These are phyloP conservation scores for Barnettozyma siamensis DNA, from an alignment of 805 yeast genomes.

Conservation along the genomic window DNA sequence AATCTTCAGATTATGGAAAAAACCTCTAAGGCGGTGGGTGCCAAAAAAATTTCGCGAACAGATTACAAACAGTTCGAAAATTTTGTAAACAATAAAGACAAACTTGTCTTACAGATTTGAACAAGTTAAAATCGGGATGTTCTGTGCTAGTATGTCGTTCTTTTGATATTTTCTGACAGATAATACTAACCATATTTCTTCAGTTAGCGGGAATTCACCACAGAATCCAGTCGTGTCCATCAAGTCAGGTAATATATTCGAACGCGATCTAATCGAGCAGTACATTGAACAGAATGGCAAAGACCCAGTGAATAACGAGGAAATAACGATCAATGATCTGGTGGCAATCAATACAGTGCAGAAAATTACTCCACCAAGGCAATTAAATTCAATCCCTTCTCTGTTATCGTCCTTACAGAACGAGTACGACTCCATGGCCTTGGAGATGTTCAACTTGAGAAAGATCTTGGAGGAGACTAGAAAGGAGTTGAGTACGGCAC, in stretches of 20 bases:
- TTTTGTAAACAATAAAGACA: neutral
- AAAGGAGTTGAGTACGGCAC: constrained; percentile 68
- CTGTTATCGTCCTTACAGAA: constrained; percentile 70
- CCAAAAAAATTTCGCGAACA: constrained; percentile 5
- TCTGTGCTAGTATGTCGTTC: constrained; percentile 9
- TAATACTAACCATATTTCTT: constrained; percentile 5
- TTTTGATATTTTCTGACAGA: neutral
- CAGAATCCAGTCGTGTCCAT: constrained; percentile 73
- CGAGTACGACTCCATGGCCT: constrained; percentile 84
- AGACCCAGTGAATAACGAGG: constrained; percentile 73
- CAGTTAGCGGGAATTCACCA: constrained; percentile 66
- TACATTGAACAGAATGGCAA: constrained; percentile 59
- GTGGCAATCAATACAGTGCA: constrained; percentile 32
- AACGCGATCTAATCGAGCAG: constrained; percentile 49
- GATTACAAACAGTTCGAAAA: neutral
- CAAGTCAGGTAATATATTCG: constrained; percentile 66
- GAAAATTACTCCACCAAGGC: constrained; percentile 32
- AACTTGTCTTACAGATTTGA: too few relatives aligned
- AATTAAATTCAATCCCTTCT: constrained; percentile 68
- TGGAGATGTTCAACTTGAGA: constrained; percentile 72
- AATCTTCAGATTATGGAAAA: neutral
- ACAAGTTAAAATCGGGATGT: neutral
- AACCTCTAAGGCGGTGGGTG: too few relatives aligned
- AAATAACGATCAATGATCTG: constrained; percentile 52
- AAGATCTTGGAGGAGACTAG: constrained; percentile 62